Evolutionary conservation across 495 filamentous ascomycete genomes (phyloP), one percentile per base, ranked within the genome.

Genomic region (Talaromyces thailandensis): DNA sequence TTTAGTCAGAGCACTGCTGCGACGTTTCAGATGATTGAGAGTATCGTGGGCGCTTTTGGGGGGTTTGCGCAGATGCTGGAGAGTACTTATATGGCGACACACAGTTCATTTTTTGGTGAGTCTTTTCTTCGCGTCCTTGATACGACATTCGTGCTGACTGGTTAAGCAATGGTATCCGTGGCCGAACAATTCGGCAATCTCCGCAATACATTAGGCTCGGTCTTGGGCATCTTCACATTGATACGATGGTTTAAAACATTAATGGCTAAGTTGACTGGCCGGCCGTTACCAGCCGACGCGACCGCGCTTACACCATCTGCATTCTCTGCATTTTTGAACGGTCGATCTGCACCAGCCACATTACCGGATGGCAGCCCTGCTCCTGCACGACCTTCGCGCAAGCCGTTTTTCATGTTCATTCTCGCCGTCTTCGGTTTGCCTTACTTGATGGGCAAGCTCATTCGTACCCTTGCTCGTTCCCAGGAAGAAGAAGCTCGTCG

Each of bases 51-150:
- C n/a, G 93, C 95, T 16, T 97, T 80, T 65, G 91, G 93, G 29
- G 95, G 95, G 2, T 96, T 99, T 70, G 93, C 95, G 18, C 95
- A 99, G 81, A 98, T 99, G 95, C 82, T 99, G 11, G 94, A 99
- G 76, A 97, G 93, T 74, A 98, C 95, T 11, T 99, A 96, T 68
- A 98, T 99, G 95, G 94, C 95, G n/a, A 99, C 95, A 3, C 95
- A 98, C 78, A 95, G 90, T 56, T 93, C 89, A 57, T 99, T 99
- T 76, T 98, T 98, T 71, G 94, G 93, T 98, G 85, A 71, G 89
- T 80, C 28, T 24, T 21, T 16, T 29, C 35, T 57, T 6, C 61
- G 24, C 53, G 32, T 28, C 26, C 7, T 58, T 45, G 16, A 23
- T 57, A 21, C 58, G 62, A 50, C n/a, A 67, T 73, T 26, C 16